Evolutionary conservation across 164 flowering plant species (phyloP), one percentile per base, ranked within the genome.

Genomic region (Vitis cinerea): DNA sequence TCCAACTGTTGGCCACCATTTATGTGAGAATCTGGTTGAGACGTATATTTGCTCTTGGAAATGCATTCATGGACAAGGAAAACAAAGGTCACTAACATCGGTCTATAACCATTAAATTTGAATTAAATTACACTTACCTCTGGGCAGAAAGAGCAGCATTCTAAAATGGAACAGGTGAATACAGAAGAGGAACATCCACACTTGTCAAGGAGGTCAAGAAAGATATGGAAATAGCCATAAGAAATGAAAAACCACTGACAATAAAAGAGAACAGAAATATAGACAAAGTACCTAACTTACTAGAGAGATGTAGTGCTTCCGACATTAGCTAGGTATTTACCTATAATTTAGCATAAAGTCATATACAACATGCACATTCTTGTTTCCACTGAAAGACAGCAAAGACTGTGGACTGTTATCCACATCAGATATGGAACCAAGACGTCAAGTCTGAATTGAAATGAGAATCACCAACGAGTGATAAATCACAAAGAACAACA

Each of bases 281-380:
- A 68, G n/a, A 55, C 56, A 1, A 59, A 14, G 8, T 5, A 57
- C 23, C 68, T 31, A 30, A 19, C 10, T 47, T 53, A 23, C 27
- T 23, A 23, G 27, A 30, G 16, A 62, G 13, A 29, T 31, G 29
- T 66, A 30, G 9, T 29, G n/a, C 1, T 50, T 52, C 23, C 0
- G 50, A 55, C 30, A 23, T 49, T 1, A 58, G 63, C n/a, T 29
- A 66, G 47, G 51, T 23, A 52, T 67, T 61, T 78, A 89, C 99
- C 98, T 89, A 75, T 92, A 89, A 80, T 96, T 96, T 73, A 96
- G 72, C 54, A 96, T 76, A 84, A 96, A 77, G 70, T 96, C 98
- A 78, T 83, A 96, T 17, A 96, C 79, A 16, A 85, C 88, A 72
- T 93, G 98, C 37, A 90, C 91, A 75, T 72, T 83, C 31, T 85